Base-by-base conservation (phyloP, 2,329 filamentous ascomycete species). In the Diaporthe capsici region DNA sequence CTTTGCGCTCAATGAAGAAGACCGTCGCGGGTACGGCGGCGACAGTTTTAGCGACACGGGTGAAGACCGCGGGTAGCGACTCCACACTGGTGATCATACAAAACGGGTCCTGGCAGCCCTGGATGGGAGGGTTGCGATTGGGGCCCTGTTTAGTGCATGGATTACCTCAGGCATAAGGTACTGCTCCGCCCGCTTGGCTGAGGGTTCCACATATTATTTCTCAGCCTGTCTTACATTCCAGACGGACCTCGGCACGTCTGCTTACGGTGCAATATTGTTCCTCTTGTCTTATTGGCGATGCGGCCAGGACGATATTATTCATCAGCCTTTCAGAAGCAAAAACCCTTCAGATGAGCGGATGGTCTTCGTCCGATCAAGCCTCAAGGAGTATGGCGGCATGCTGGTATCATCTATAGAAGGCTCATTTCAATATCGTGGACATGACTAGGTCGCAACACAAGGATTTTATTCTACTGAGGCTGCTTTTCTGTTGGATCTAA, bases 31-130 rank as follows among this genome's bases (percentile, higher is more conserved):
- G 28, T 28, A 31, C 34, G 49, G 65, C 49, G 34, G 49, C 34
- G 49, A n/a, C 25, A 55, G 25, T 31, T 28, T 53, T 39, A 53
- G 65, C 65, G 34, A 53, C 47, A 28, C 31, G 31, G 65, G 49
- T 70, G 31, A 55, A 39, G 31, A 7, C 2, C 65, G 22, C 49
- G 49, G 65, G n/a, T 31, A 25, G 25, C 10, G 47, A 22, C 47
- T 31, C 65, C 49, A 70, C 65, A 68, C 25, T 53, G 65, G 65
- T 53, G 47, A 68, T 68, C 65, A 55, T 25, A 70, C 65, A 55
- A 9, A 42, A 55, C n/a, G 49, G 49, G 65, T 15, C 61, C 61
- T 49, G 42, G 60, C 39, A 65, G 31, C 47, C 1, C 31, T 13
- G 28, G 44, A 51, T 68, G 47, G 10, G 47, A 53, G 49, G 34